Conservation (phyloP, 306 rosid species). For the Begonia fuchsioides region DNA sequence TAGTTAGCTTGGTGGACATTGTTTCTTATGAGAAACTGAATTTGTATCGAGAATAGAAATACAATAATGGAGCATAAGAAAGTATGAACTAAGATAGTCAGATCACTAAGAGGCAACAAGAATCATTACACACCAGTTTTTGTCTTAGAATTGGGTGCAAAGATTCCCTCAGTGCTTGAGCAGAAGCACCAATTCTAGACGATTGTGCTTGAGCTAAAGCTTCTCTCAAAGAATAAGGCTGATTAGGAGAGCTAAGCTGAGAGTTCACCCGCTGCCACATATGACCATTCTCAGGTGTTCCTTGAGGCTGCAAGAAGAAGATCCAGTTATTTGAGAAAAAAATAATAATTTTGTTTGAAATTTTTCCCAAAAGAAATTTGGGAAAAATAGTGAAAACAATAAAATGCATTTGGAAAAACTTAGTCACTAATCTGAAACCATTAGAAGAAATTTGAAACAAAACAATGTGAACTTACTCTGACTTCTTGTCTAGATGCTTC, state of each 20-base stretch:
- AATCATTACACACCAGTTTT: conserved; percentile 58
- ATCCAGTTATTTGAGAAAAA: conserved; percentile 10
- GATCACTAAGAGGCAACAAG: background rate
- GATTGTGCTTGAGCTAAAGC: conserved; percentile 98
- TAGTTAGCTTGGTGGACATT: no score
- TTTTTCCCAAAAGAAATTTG: background rate
- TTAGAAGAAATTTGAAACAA: conserved; percentile 5
- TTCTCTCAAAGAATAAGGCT: conserved; percentile 98
- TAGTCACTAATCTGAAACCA: background rate
- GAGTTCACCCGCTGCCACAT: conserved; percentile 95
- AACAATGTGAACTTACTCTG: conserved; percentile 68
- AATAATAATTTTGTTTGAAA: background rate
- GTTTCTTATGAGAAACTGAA: no score
- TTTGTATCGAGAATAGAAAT: no score
- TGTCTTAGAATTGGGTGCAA: conserved; percentile 92
- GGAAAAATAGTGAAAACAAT: background rate
- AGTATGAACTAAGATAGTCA: background rate
- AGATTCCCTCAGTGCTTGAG: conserved; percentile 95
- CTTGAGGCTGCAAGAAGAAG: conserved; percentile 69
- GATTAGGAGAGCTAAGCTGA: conserved; percentile 93
- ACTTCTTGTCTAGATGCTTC: conserved; percentile 98
- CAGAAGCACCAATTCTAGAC: conserved; percentile 97
- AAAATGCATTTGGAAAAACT: conserved; percentile 1
- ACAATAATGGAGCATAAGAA: background rate
- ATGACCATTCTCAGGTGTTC: conserved; percentile 88